Conservation (phyloP, 1,284 basidiomycete genomes). For the Termitomyces sp. region DNA sequence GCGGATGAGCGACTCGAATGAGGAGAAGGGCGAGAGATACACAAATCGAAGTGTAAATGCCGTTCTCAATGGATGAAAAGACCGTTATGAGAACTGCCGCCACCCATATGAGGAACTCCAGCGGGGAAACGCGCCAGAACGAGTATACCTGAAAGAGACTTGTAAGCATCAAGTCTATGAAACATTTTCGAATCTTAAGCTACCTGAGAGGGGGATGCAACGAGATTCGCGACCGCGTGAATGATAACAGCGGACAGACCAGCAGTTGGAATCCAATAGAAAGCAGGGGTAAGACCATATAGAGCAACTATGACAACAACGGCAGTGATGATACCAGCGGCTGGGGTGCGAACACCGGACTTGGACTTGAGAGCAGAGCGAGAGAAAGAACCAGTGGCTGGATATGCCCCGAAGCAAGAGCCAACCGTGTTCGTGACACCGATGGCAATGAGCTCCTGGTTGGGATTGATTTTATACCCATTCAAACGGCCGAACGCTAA, state of each 20-base stretch:
- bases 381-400: constrained; percentile 97
- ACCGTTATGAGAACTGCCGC: constrained; percentile 87
- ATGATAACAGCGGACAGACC: constrained; percentile 92
- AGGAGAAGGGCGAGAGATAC: constrained; percentile 84
- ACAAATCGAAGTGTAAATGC: constrained; percentile 88
- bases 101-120: constrained; percentile 90
- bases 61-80: constrained; percentile 88
- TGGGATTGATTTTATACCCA: constrained; percentile 96
- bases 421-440: constrained; percentile 92
- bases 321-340: constrained; percentile 84
- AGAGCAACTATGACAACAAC: constrained; percentile 90
- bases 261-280: constrained; percentile 82
- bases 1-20: constrained; percentile 86
- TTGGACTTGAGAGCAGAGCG: constrained; percentile 95
- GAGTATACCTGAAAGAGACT: constrained; percentile 53
- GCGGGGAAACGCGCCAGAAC: constrained; percentile 91
- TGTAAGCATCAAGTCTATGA: not conserved
- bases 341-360: constrained; percentile 92
- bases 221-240: constrained; percentile 90
- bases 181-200: constrained; percentile 1
- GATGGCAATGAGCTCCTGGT: constrained; percentile 96
- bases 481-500: constrained; percentile 92
- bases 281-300: constrained; percentile 88
- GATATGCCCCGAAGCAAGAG: constrained; percentile 86
- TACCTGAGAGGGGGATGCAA: constrained; percentile 78